phyloP scores from a whole-genome alignment of 2,329 filamentous ascomycete species.

The Lachnellula occidentalis region DNA sequence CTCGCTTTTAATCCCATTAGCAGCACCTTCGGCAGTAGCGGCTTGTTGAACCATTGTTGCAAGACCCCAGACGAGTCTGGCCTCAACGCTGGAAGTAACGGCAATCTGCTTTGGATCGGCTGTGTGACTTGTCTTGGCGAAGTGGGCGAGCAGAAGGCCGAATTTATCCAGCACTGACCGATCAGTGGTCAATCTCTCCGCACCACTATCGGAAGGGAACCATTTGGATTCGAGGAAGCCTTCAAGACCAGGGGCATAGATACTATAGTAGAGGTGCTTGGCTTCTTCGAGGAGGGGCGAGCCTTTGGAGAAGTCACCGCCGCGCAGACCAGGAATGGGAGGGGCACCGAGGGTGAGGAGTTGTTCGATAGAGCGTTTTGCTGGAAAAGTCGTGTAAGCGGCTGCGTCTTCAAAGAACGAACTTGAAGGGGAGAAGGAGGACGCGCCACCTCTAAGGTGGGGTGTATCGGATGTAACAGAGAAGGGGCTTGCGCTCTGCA shows the following conservation, averaged over 20 bases:
- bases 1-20: conserved; percentile 26
- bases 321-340: conserved; percentile 47
- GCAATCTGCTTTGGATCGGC: conserved; percentile 46
- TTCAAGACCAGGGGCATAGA: conserved; percentile 70
- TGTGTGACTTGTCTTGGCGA: conserved; percentile 44
- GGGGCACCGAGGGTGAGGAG: conserved; percentile 60
- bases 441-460: conserved; percentile 47
- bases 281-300: conserved; percentile 57
- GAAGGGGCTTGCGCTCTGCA: conserved; percentile 33
- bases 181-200: conserved; percentile 43
- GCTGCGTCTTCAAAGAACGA: conserved; percentile 29
- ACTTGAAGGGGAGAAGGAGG: conserved; percentile 34
- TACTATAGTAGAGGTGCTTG: conserved; percentile 65
- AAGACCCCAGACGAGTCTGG: conserved; percentile 55
- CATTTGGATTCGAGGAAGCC: conserved; percentile 77
- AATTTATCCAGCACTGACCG: conserved; percentile 60
- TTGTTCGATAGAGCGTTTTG: conserved; percentile 67
- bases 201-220: conserved; percentile 53
- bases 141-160: conserved; percentile 55
- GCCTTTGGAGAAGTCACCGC: conserved; percentile 39
- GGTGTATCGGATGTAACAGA: conserved; percentile 35
- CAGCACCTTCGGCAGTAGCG: conserved; percentile 24
- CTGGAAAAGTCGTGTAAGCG: conserved; percentile 44
- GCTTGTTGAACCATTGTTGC: conserved; percentile 37
- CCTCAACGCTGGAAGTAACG: conserved; percentile 50